These are phyloP conservation scores for Zygosaccharomyces kombuchaensis DNA, from an alignment of 805 yeast genomes.

Conservation along the genomic window DNA sequence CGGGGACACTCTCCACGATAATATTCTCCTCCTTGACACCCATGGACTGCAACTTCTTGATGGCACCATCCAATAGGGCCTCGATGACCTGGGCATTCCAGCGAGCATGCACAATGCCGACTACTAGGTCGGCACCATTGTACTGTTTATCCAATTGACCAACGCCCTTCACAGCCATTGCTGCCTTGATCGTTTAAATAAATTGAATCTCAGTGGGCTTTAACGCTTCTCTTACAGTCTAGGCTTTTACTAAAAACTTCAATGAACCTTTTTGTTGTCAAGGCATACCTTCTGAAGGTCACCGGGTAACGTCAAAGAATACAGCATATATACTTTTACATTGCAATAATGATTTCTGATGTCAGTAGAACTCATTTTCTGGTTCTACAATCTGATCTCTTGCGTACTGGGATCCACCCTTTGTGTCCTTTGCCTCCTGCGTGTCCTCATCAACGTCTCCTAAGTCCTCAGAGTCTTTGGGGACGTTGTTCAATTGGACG, in stretches of 20 bases:
- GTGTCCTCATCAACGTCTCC: constrained; percentile 87
- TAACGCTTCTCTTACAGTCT: no score
- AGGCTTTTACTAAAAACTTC: no score
- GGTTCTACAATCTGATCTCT: constrained; percentile 70
- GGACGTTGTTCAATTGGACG: constrained; percentile 87
- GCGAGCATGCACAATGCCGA: constrained; percentile 92
- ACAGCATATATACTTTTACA: constrained; percentile 3
- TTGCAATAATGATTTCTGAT: neutral
- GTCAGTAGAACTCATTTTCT: constrained; percentile 64
- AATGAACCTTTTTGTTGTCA: neutral
- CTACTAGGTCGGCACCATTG: constrained; percentile 62
- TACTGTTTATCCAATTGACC: constrained; percentile 67
- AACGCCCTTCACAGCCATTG: constrained; percentile 77
- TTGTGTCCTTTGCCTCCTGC: constrained; percentile 72
- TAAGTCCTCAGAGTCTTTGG: constrained; percentile 79
- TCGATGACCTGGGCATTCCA: constrained; percentile 83
- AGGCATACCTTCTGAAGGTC: neutral
- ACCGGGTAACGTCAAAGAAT: neutral
- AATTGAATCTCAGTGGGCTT: no score
- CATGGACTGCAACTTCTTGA: constrained; percentile 49
- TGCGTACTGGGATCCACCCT: constrained; percentile 86
- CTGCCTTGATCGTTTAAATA: constrained; percentile 6
- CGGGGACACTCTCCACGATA: constrained; percentile 82
- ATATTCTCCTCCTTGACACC: constrained; percentile 79
- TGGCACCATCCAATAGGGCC: constrained; percentile 75